Percentiles rank a stretch among this genome's conserved stretches.
Evolutionary conservation across 2,329 filamentous ascomycete species (phyloP).

Genomic region (Trichoderma cornu-damae): DNA sequence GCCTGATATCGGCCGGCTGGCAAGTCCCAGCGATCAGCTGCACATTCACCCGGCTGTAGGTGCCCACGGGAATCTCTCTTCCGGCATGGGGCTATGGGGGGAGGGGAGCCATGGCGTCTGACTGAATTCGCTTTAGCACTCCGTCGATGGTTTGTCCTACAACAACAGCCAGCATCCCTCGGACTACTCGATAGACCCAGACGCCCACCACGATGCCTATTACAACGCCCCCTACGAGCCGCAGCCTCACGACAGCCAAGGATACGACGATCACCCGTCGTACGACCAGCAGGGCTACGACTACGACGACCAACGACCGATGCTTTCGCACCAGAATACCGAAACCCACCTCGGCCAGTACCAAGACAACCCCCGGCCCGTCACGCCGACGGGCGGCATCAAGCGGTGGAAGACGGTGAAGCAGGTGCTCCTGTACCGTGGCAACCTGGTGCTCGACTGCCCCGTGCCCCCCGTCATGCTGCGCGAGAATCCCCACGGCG

Average conservation of each 20-base stretch:
- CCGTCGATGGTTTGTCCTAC: slow-evolving; percentile 48
- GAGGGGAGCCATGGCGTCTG: background rate
- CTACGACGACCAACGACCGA: slow-evolving; percentile 68
- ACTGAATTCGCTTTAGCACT: slow-evolving; percentile 38
- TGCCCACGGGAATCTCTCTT: slow-evolving; percentile 23
- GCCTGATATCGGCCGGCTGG: slow-evolving; percentile 37
- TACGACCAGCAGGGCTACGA: slow-evolving; percentile 53
- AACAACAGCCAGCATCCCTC: slow-evolving; percentile 45
- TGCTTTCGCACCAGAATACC: slow-evolving; percentile 60
- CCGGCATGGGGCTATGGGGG: background rate
- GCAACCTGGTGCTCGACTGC: slow-evolving; percentile 94
- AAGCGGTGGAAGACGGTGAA: slow-evolving; percentile 98
- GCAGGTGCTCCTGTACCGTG: slow-evolving; percentile 93
- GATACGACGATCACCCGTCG: slow-evolving; percentile 33
- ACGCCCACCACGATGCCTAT: slow-evolving; percentile 83
- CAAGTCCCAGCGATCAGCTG: slow-evolving; percentile 68
- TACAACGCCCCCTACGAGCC: slow-evolving; percentile 79
- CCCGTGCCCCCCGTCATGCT: slow-evolving; percentile 85
- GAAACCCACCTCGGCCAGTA: slow-evolving; percentile 35
- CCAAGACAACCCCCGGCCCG: slow-evolving; percentile 39
- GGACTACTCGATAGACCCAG: slow-evolving; percentile 73
- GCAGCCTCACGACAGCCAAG: slow-evolving; percentile 34
- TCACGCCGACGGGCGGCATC: slow-evolving; percentile 48
- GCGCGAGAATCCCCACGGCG: slow-evolving; percentile 82
- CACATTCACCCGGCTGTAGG: slow-evolving; percentile 79